These are phyloP conservation scores for Fusarium austroafricanum DNA, from an alignment of 2,329 filamentous ascomycete genomes.

Conservation along the genomic window DNA sequence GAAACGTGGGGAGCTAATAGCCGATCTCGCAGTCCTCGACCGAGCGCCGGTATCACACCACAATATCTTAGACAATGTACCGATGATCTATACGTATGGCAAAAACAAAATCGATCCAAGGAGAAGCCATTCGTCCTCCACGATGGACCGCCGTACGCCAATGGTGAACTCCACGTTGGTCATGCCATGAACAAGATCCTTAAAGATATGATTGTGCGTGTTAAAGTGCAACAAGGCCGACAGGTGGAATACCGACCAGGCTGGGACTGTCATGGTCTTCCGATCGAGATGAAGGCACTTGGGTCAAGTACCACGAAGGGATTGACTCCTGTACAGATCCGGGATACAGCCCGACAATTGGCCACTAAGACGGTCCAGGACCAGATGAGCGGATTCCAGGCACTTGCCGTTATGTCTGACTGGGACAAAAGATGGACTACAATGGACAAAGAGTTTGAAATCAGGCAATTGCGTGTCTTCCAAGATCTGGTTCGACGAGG, in stretches of 20 bases:
- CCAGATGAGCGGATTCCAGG: conserved; percentile 79
- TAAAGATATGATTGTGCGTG: conserved; percentile 91
- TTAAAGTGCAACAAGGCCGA: conserved; percentile 77
- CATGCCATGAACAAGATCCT: conserved; percentile 97
- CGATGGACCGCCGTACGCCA: conserved; percentile 97
- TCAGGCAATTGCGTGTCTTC: conserved; percentile 80
- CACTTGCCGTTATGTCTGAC: conserved; percentile 83
- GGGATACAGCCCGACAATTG: conserved; percentile 72
- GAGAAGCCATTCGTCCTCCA: conserved; percentile 81
- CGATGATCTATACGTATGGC: conserved; percentile 92
- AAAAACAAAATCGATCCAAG: conserved; percentile 68
- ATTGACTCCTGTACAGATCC: conserved; percentile 68
- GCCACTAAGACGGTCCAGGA: conserved; percentile 75
- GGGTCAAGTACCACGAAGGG: conserved; percentile 61
- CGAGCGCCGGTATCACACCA: conserved; percentile 60
- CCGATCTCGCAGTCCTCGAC: conserved; percentile 59
- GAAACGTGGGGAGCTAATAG: conserved; percentile 33
- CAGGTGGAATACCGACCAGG: conserved; percentile 86
- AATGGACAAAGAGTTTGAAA: conserved; percentile 81
- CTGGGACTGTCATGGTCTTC: conserved; percentile 98
- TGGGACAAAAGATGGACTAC: conserved; percentile 83
- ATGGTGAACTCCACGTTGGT: conserved; percentile 89
- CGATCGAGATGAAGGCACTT: conserved; percentile 95
- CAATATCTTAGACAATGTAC: conserved; percentile 80
- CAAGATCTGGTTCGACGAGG: conserved; percentile 78